A percentile compares a stretch with the other conserved stretches of the same genome.
Evolutionary conservation across 1,284 basidiomycete genomes (phyloP).

Genomic region (Mixia osmundae): DNA sequence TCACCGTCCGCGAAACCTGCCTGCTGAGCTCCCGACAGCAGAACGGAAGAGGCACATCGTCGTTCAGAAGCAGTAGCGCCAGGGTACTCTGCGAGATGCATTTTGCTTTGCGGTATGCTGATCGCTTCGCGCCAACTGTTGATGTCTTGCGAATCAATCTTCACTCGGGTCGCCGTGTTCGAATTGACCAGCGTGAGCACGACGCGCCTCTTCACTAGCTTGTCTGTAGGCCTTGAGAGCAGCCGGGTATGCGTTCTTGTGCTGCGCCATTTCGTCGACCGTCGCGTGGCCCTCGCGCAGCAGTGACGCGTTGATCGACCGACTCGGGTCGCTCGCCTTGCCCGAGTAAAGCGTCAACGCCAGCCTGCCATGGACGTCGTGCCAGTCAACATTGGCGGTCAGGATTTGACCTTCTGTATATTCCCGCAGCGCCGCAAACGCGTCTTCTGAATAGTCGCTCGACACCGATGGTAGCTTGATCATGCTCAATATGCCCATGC

Average conservation of each 20-base stretch:
- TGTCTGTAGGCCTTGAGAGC: background rate
- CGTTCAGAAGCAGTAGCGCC: background rate
- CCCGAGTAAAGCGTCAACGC: slow-evolving; percentile 8
- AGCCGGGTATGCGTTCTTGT: too few relatives aligned
- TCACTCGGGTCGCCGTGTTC: slow-evolving; percentile 13
- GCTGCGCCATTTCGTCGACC: too few relatives aligned
- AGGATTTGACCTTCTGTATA: slow-evolving; percentile 71
- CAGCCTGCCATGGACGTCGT: slow-evolving; percentile 35
- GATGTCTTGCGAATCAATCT: slow-evolving; percentile 15
- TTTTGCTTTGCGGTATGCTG: too few relatives aligned
- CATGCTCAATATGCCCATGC: slow-evolving; percentile 18
- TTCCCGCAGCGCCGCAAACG: slow-evolving; percentile 56
- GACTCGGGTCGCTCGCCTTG: background rate
- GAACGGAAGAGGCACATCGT: slow-evolving; percentile 44
- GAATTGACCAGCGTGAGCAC: slow-evolving; percentile 16
- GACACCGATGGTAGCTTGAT: slow-evolving; percentile 16
- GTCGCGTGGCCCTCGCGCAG: slow-evolving; percentile 1
- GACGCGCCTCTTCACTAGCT: slow-evolving; percentile 9
- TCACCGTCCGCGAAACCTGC: slow-evolving; percentile 40
- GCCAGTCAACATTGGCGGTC: slow-evolving; percentile 67
- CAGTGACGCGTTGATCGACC: slow-evolving; percentile 1
- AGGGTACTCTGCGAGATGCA: too few relatives aligned
- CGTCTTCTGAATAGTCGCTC: slow-evolving; percentile 43
- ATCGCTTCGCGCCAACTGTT: too few relatives aligned
- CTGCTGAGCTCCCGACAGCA: slow-evolving; percentile 67